These are phyloP conservation scores for Globisporangium emineosum DNA, from an alignment of 352 stramenopile species.

Conservation along the genomic window DNA sequence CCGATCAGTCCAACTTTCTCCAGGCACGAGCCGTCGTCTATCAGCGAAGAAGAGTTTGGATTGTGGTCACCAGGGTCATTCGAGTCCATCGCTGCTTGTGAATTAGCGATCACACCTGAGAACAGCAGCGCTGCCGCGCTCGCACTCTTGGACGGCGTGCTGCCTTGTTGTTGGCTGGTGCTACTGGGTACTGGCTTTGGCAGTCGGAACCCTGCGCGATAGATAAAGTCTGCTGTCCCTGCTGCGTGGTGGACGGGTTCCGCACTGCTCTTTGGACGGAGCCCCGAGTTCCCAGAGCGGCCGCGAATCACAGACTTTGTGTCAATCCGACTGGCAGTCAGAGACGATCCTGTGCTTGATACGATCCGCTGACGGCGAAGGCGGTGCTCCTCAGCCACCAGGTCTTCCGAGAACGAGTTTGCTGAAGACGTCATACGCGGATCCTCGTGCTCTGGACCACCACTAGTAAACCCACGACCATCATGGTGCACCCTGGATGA, in stretches of 20 bases:
- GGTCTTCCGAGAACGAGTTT: slow-evolving; percentile 17
- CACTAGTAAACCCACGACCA: background rate
- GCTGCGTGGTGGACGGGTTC: slow-evolving; percentile 39
- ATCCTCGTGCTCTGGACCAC: slow-evolving; percentile 4
- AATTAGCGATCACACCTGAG: slow-evolving; percentile 8
- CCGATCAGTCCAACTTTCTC: slow-evolving; percentile 44
- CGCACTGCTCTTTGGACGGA: slow-evolving; percentile 29
- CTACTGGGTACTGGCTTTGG: slow-evolving; percentile 22
- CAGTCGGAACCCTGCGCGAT: slow-evolving; percentile 58
- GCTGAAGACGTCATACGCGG: background rate
- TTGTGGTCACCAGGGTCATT: background rate
- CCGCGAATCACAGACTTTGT: slow-evolving; percentile 43
- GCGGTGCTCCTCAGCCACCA: slow-evolving; percentile 29
- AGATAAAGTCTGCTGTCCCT: slow-evolving; percentile 50
- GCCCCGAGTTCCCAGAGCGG: slow-evolving; percentile 29
- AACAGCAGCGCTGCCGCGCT: slow-evolving; percentile 21
- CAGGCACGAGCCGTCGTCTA: slow-evolving; percentile 33
- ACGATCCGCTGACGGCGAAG: slow-evolving; percentile 29
- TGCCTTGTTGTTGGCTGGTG: slow-evolving; percentile 4
- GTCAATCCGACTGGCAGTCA: slow-evolving; percentile 39
- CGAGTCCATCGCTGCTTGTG: background rate
- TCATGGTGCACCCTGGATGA: background rate
- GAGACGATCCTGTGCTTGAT: background rate
- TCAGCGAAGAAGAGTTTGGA: slow-evolving; percentile 1
- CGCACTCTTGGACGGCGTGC: slow-evolving; percentile 6